phyloP scores from a whole-genome alignment of 768 basidiomycete species.

The Amanita pseudoporphyria region DNA sequence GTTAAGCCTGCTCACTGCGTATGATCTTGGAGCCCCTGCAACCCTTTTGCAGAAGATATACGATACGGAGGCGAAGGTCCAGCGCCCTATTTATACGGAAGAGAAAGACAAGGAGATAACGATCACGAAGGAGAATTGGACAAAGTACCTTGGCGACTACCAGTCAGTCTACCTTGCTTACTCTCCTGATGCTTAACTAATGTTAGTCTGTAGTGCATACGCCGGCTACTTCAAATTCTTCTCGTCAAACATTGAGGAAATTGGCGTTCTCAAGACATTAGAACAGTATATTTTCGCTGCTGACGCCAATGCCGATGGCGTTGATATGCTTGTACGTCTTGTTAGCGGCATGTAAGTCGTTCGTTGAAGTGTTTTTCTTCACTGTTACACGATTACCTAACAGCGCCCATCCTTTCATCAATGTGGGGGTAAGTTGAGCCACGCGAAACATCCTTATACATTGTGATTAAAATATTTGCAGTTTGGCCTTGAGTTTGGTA shows the following conservation, averaged over 20 bases:
- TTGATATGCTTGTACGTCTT: constrained; percentile 26
- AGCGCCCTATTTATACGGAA: constrained; percentile 30
- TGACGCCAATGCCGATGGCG: constrained; percentile 23
- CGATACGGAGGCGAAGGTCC: constrained; percentile 26
- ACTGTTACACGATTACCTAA: background rate
- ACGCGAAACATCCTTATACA: background rate
- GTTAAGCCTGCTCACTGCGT: constrained; percentile 42
- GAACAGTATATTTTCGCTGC: constrained; percentile 39
- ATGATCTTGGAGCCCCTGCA: constrained; percentile 43
- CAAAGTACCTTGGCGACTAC: constrained; percentile 36
- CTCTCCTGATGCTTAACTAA: background rate
- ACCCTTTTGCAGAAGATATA: constrained; percentile 40
- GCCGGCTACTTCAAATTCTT: constrained; percentile 30
- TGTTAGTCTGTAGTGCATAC: constrained; percentile 23
- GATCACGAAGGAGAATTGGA: constrained; percentile 38
- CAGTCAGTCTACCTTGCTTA: constrained; percentile 22
- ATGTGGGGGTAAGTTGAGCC: constrained; percentile 36
- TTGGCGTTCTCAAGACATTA: constrained; percentile 29
- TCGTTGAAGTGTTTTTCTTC: background rate
- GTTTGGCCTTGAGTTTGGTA: constrained; percentile 47
- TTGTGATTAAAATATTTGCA: constrained; percentile 12
- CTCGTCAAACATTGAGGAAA: constrained; percentile 23
- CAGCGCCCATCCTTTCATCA: constrained; percentile 49
- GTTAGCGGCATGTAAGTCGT: constrained; percentile 25
- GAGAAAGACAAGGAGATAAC: constrained; percentile 24